Evolutionary conservation across 2,329 filamentous ascomycete genomes (phyloP).

Genomic region (Trichoderma koningiopsis): DNA sequence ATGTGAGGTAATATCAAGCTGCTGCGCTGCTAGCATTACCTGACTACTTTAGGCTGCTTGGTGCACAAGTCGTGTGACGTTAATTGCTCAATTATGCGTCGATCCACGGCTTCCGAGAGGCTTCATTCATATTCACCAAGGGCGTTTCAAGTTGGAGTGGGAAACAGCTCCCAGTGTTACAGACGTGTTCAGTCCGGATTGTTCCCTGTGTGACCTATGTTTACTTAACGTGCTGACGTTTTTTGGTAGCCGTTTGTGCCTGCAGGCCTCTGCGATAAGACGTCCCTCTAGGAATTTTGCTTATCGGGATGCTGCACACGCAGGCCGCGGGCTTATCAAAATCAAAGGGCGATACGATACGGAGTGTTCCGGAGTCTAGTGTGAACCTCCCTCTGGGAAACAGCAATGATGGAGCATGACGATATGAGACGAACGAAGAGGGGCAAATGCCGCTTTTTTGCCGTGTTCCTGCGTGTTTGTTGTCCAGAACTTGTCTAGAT

Average conservation of each 20-base stretch:
- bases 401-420: neutral
- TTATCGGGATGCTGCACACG: neutral
- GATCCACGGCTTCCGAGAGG: neutral
- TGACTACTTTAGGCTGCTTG: neutral
- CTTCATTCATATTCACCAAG: neutral
- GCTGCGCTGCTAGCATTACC: neutral
- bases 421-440: neutral
- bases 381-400: neutral
- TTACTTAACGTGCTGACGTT: slow-evolving; percentile 2
- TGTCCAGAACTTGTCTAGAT: neutral
- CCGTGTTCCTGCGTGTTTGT: neutral
- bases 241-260: neutral
- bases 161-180: neutral
- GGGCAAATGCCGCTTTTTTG: neutral
- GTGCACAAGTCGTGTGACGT: neutral
- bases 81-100: neutral
- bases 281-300: neutral
- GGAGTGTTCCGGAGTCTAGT: neutral
- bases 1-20: neutral
- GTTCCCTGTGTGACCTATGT: neutral
- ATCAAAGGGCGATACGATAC: neutral
- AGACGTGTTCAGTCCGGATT: neutral
- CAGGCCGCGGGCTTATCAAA: neutral
- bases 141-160: neutral
- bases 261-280: slow-evolving; percentile 5